These are phyloP conservation scores for Trypanosomatidae sp. DNA, from an alignment of 208 protist species.

Conservation along the genomic window DNA sequence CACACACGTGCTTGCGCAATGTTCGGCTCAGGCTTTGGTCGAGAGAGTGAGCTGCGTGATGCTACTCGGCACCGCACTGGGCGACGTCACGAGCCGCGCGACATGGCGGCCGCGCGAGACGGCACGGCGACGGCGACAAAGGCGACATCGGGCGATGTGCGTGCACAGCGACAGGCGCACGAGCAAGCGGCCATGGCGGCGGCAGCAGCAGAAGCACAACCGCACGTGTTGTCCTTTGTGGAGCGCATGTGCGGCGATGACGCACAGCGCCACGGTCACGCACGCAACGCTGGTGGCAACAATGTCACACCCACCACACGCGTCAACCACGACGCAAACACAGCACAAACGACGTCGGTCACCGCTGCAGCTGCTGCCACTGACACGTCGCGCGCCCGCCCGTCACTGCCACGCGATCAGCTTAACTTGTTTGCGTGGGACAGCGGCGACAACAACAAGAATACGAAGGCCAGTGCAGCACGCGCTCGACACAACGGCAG, in stretches of 20 bases:
- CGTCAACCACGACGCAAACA: slow-evolving; percentile 12
- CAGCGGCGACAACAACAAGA: background rate
- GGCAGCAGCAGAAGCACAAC: no score
- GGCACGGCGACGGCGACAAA: background rate
- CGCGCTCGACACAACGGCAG: slow-evolving; percentile 2
- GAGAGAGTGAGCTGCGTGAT: slow-evolving; percentile 30
- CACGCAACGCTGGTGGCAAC: no score
- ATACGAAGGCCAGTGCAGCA: background rate
- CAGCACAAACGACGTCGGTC: slow-evolving; percentile 21
- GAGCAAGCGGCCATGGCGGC: no score
- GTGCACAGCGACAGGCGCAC: slow-evolving; percentile 6
- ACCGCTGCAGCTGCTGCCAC: background rate
- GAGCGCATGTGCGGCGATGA: no score
- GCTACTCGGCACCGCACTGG: slow-evolving; percentile 19
- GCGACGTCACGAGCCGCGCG: slow-evolving; percentile 35
- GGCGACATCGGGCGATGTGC: background rate
- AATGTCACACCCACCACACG: background rate
- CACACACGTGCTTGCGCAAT: background rate
- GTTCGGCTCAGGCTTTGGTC: slow-evolving; percentile 11
- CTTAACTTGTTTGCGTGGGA: slow-evolving; percentile 78
- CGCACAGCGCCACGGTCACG: no score
- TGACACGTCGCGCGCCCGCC: slow-evolving; percentile 5
- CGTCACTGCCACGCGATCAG: slow-evolving; percentile 11
- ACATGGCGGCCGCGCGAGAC: slow-evolving; percentile 24
- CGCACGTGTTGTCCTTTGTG: no score